These are phyloP conservation scores for Suillus subalutaceus DNA, from an alignment of 768 basidiomycete species.

Conservation along the genomic window DNA sequence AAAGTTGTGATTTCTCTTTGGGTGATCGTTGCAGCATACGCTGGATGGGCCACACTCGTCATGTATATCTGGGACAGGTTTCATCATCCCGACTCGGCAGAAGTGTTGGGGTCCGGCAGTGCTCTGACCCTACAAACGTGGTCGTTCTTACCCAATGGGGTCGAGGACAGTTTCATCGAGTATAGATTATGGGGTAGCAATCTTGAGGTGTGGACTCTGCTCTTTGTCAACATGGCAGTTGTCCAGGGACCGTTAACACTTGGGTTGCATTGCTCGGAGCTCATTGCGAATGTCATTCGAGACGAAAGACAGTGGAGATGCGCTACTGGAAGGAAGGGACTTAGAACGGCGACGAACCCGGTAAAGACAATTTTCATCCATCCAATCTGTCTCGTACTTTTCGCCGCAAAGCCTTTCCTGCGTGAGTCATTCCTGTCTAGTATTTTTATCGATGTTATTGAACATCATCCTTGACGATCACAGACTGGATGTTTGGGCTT, in stretches of 20 bases:
- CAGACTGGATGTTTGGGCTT: constrained; percentile 37
- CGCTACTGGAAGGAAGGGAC: constrained; percentile 21
- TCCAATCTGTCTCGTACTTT: constrained; percentile 18
- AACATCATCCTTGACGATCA: neutral
- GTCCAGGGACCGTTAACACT: constrained; percentile 34
- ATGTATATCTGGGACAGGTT: neutral
- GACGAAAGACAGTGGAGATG: constrained; percentile 33
- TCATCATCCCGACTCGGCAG: too few species aligned
- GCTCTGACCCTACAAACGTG: constrained; percentile 12
- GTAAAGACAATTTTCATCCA: constrained; percentile 25
- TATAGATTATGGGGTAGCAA: neutral
- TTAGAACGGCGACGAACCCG: constrained; percentile 21
- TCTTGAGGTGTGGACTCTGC: constrained; percentile 22
- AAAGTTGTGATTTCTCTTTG: constrained; percentile 23
- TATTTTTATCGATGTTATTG: neutral
- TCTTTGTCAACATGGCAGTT: constrained; percentile 28
- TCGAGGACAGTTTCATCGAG: constrained; percentile 17
- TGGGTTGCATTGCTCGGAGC: constrained; percentile 30
- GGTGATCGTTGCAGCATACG: constrained; percentile 23
- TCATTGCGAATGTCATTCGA: constrained; percentile 31
- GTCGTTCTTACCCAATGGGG: constrained; percentile 25
- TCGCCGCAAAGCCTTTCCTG: constrained; percentile 26
- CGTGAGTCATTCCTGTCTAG: constrained; percentile 21
- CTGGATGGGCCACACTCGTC: constrained; percentile 24
- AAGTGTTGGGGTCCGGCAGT: too few species aligned